phyloP scores from a whole-genome alignment of 352 stramenopile species.

The Globisporangium echinulatum region DNA sequence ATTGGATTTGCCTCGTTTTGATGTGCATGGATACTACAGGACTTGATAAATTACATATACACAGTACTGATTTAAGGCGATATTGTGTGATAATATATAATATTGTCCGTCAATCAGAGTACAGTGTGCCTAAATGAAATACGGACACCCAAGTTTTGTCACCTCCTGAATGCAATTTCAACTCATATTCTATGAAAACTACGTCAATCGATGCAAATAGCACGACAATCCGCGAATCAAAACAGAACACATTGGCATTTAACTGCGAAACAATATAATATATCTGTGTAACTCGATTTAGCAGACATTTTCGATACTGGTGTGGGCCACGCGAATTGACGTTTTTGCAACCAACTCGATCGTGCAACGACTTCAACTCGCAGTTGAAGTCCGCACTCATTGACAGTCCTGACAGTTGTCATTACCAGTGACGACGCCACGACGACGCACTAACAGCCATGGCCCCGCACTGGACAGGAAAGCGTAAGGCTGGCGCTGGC shows the following conservation, averaged over 20 bases:
- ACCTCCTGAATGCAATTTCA: too few relatives aligned
- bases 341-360: neutral
- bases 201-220: conserved; percentile 4
- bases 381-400: neutral
- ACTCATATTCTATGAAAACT: too few relatives aligned
- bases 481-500: conserved; percentile 9
- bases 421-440: neutral
- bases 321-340: neutral
- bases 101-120: too few relatives aligned
- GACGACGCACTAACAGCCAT: neutral
- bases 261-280: neutral
- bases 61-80: too few relatives aligned
- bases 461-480: neutral
- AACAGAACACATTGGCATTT: neutral
- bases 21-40: too few relatives aligned
- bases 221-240: neutral
- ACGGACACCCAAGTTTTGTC: too few relatives aligned
- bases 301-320: neutral
- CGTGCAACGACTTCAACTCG: neutral
- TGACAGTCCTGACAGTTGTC: neutral
- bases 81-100: too few relatives aligned
- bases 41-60: too few relatives aligned
- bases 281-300: neutral
- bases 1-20: too few relatives aligned
- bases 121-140: too few relatives aligned